Evolutionary conservation across 441 rosid genomes (phyloP).

Genomic region (Melastoma candidum): DNA sequence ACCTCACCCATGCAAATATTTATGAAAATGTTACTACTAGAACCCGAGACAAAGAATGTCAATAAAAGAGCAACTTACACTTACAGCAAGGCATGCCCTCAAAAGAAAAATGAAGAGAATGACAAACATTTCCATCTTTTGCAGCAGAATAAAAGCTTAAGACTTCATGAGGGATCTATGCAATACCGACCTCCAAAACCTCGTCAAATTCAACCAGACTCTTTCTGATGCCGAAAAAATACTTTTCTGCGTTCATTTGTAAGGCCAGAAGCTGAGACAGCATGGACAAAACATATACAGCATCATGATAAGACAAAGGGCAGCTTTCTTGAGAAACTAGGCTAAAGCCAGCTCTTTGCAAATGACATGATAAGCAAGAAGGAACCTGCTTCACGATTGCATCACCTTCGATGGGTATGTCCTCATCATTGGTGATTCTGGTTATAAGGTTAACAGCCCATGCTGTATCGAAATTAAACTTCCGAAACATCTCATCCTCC

Average conservation of each 20-base stretch:
- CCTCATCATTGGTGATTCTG: conserved; percentile 75
- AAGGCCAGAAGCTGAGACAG: conserved; percentile 59
- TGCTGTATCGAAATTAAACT: conserved; percentile 86
- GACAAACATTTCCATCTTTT: background rate
- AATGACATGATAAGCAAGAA: conserved; percentile 10
- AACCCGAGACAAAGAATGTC: too few relatives aligned
- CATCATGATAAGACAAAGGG: background rate
- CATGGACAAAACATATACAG: background rate
- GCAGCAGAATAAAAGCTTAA: too few relatives aligned
- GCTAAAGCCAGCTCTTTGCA: background rate
- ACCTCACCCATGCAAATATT: too few relatives aligned
- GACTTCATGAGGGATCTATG: conserved; percentile 8
- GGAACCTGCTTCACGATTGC: conserved; percentile 77
- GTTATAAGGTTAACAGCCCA: conserved; percentile 94
- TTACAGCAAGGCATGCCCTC: too few relatives aligned
- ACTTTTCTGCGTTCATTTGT: conserved; percentile 91
- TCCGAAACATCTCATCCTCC: conserved; percentile 99
- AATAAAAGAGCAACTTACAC: too few relatives aligned
- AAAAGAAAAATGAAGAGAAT: background rate
- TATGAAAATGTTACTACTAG: too few relatives aligned
- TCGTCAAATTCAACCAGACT: conserved; percentile 97
- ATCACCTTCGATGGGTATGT: conserved; percentile 83
- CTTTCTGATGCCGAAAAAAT: conserved; percentile 85
- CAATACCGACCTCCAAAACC: conserved; percentile 71
- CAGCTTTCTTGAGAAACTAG: background rate